Conservation (phyloP, 495 filamentous ascomycete species). For the Aspergillus leporis region DNA sequence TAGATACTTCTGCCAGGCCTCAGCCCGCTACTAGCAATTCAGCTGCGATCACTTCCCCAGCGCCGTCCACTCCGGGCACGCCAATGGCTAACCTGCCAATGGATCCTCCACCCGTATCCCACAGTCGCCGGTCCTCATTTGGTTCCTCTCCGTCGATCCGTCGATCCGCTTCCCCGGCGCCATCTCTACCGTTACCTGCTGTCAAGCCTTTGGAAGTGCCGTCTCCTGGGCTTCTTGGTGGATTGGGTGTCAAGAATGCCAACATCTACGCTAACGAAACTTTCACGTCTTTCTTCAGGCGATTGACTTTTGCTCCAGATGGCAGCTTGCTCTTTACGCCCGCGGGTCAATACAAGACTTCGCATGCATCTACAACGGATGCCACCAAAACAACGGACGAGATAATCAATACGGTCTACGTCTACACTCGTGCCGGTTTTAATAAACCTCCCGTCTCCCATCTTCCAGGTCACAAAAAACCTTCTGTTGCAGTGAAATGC, state of each 20-base stretch:
- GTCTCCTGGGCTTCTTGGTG: constrained; percentile 61
- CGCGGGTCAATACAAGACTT: constrained; percentile 90
- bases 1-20: constrained; percentile 62
- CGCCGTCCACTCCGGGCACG: constrained; percentile 91
- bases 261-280: constrained; percentile 97
- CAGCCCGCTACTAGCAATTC: constrained; percentile 60
- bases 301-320: constrained; percentile 91
- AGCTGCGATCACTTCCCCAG: constrained; percentile 73
- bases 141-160: constrained; percentile 83
- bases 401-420: constrained; percentile 94
- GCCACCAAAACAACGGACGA: constrained; percentile 75
- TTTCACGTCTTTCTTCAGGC: constrained; percentile 93
- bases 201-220: constrained; percentile 94
- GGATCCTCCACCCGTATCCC: constrained; percentile 92
- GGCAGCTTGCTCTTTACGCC: constrained; percentile 95
- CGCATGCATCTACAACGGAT: constrained; percentile 66
- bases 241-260: constrained; percentile 74
- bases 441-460: constrained; percentile 98
- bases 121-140: constrained; percentile 92
- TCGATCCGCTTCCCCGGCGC: constrained; percentile 91
- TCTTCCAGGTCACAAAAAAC: constrained; percentile 96
- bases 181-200: constrained; percentile 89
- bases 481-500: constrained; percentile 93
- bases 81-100: constrained; percentile 90
- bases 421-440: constrained; percentile 94